These are phyloP conservation scores for Gracilaria vermiculophylla DNA, from an alignment of 23 red algal species.

Conservation along the genomic window DNA sequence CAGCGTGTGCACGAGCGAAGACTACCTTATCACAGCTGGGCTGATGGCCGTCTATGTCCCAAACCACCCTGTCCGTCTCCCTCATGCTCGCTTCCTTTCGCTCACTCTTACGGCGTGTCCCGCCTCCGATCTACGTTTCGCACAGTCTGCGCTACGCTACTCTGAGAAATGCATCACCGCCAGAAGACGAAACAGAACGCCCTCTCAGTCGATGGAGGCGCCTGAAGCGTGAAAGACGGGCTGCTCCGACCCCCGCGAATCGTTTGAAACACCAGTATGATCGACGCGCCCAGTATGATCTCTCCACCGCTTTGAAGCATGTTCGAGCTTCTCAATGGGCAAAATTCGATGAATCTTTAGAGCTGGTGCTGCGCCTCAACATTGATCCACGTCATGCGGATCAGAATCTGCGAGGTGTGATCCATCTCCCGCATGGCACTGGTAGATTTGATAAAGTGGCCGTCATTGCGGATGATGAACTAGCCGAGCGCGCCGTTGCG, in stretches of 20 bases:
- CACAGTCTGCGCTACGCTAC: background rate
- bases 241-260: conserved; percentile 20
- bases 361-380: conserved; percentile 63
- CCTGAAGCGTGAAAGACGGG: conserved; percentile 36
- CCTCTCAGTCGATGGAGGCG: conserved; percentile 34
- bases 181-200: background rate
- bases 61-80: too few species aligned
- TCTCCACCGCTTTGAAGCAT: conserved; percentile 31
- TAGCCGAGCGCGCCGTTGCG: conserved; percentile 25
- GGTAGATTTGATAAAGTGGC: conserved; percentile 39
- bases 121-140: background rate
- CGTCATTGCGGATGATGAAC: conserved; percentile 29
- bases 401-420: conserved; percentile 68
- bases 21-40: too few species aligned
- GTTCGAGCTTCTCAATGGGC: conserved; percentile 58
- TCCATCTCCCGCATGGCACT: conserved; percentile 53
- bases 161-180: background rate
- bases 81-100: background rate
- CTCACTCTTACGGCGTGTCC: background rate
- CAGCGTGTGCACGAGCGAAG: too few species aligned
- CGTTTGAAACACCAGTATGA: conserved; percentile 22
- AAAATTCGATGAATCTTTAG: conserved; percentile 71
- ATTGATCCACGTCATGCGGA: conserved; percentile 67
- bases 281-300: background rate
- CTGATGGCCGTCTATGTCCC: too few species aligned